phyloP scores from a whole-genome alignment of 352 stramenopile genomes.

The Phytophthora ramorum region DNA sequence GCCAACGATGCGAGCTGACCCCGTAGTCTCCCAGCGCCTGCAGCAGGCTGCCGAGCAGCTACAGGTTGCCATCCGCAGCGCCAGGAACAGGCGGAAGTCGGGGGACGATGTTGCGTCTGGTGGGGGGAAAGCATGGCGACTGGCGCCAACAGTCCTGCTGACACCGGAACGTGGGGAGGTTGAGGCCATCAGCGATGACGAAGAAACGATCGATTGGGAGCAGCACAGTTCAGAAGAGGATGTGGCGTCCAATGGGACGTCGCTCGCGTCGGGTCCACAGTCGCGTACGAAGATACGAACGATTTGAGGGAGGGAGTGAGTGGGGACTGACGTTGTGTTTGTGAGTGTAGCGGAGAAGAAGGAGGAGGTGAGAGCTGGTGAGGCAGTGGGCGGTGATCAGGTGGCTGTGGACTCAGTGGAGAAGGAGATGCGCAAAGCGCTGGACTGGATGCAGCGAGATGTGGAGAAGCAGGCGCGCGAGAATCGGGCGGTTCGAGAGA shows the following conservation, averaged over 20 bases:
- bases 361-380: not conserved
- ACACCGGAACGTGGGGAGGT: slow-evolving; percentile 3
- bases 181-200: not conserved
- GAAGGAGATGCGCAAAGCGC: slow-evolving; percentile 33
- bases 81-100: slow-evolving; percentile 20
- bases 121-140: slow-evolving; percentile 20
- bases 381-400: not conserved
- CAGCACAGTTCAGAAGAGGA: slow-evolving; percentile 10
- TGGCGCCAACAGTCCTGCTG: slow-evolving; percentile 25
- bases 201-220: not conserved
- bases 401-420: slow-evolving; percentile 10
- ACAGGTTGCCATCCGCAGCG: slow-evolving; percentile 56
- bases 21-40: slow-evolving; percentile 39
- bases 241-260: slow-evolving; percentile 18
- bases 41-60: slow-evolving; percentile 62
- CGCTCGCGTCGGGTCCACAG: slow-evolving; percentile 20
- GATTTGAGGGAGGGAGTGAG: not conserved
- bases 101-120: not conserved
- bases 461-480: slow-evolving; percentile 43
- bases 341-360: slow-evolving; percentile 6
- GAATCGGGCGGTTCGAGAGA: slow-evolving; percentile 38
- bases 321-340: slow-evolving; percentile 7
- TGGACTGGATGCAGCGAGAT: slow-evolving; percentile 56
- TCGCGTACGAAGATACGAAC: slow-evolving; percentile 21
- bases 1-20: slow-evolving; percentile 23